Base-by-base conservation (phyloP, 495 filamentous ascomycete species). In the Trichocladium uniseriatum region DNA sequence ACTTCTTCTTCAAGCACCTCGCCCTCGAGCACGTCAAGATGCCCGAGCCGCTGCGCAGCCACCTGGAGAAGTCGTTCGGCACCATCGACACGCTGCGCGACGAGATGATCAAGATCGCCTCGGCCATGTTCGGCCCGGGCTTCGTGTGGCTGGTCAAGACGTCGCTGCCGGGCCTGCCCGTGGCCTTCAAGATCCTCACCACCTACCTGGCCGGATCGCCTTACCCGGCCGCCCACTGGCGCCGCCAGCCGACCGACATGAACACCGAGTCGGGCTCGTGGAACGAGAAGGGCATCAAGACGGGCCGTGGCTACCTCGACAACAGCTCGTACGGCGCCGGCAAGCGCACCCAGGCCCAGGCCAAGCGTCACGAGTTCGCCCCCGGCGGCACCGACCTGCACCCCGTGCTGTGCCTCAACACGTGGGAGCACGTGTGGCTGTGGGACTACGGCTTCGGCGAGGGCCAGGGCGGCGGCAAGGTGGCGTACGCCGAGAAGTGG, bases 371-470 rank as follows among this genome's bases (percentile, higher is more conserved):
- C 16, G 37, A 43, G 16, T 57, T 76, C 51, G 77, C 81, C 13
- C 83, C 82, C 15, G 85, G 88, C 6, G 89, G 86, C 10, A 67
- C 78, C 43, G 77, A 86, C 45, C 57, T 90, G 15, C 68, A 79
- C 45, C 89, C 91, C 5, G 68, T 96, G 52, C 69, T 97, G 49
- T 94, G 90, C 58, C 75, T 97, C 38, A 97, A 92, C 65, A 94
- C 88, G 21, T 98, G 92, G 92, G 83, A 96, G 72, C 92, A 98
- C 67, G 85, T 82, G 2, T 98, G 86, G 81, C 68, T 97, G 65
- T 75, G 74, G 51, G 88, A 97, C 62, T 95, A 82, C 59, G 88
- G 88, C 21, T 71, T 95, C 15, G 65, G 59, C 2, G 55, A 49
- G 0, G 49, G 48, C 32, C 52, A 54, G 2, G 22, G 41, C 16